These are phyloP conservation scores for Millerozyma acaciae DNA, from an alignment of 805 yeast species.

Conservation along the genomic window DNA sequence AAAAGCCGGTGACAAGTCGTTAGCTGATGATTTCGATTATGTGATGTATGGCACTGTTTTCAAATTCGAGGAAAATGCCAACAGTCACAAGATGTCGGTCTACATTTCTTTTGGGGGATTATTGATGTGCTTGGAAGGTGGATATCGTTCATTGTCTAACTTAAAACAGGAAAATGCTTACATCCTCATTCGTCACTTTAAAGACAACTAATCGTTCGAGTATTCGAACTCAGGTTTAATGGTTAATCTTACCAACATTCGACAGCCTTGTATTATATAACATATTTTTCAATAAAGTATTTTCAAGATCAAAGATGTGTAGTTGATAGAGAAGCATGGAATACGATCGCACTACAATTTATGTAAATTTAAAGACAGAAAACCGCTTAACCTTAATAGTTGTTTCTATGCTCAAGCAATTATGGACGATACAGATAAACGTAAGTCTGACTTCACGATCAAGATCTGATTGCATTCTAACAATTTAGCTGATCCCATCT, in stretches of 20 bases:
- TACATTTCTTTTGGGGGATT: conserved; percentile 96
- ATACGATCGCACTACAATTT: no score
- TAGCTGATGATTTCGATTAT: conserved; percentile 96
- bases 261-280: no score
- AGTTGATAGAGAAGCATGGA: no score
- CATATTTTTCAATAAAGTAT: no score
- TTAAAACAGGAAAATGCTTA: conserved; percentile 94
- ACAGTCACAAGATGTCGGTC: conserved; percentile 71
- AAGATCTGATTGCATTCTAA: neutral
- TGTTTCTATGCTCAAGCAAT: neutral
- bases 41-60: conserved; percentile 98
- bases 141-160: conserved; percentile 80
- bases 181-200: conserved; percentile 75
- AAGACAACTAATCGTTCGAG: conserved; percentile 33
- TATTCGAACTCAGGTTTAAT: no score
- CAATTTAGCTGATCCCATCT: conserved; percentile 40
- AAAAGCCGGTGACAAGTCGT: conserved; percentile 72
- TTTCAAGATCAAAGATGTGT: no score
- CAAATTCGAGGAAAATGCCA: conserved; percentile 82
- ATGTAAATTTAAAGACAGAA: neutral
- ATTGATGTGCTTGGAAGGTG: conserved; percentile 90
- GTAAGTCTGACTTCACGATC: conserved; percentile 12
- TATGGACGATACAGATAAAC: conserved; percentile 21
- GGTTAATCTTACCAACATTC: no score
- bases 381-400: no score